Evolutionary conservation across 495 filamentous ascomycete species (phyloP).

Genomic region (Aspergillus sclerotioniger): DNA sequence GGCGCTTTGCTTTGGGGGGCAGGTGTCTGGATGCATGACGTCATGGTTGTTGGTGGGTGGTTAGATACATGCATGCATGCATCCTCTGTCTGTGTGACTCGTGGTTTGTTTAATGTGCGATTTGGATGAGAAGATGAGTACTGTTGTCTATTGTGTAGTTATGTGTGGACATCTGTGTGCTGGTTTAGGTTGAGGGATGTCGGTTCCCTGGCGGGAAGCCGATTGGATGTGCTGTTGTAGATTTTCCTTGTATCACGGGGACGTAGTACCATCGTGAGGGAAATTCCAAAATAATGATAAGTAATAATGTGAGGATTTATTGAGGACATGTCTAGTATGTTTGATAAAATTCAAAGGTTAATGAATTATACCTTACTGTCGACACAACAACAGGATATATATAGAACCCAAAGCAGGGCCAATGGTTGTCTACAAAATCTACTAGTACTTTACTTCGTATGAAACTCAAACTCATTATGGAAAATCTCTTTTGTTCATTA

Average conservation of each 20-base stretch:
- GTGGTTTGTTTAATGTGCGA: background rate
- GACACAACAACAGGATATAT: background rate
- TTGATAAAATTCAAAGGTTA: too few relatives aligned
- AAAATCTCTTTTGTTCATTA: conserved; percentile 2
- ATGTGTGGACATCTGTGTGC: background rate
- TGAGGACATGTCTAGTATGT: background rate
- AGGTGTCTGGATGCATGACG: background rate
- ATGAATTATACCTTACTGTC: too few relatives aligned
- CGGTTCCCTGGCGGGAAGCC: too few relatives aligned
- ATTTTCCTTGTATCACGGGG: too few relatives aligned
- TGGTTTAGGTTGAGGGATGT: background rate
- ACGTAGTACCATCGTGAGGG: too few relatives aligned
- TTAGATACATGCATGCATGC: background rate
- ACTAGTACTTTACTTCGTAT: too few relatives aligned
- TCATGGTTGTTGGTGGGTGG: background rate
- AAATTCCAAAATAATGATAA: too few relatives aligned
- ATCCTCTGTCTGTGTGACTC: background rate
- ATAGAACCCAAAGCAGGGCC: too few relatives aligned
- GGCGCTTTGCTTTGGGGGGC: background rate
- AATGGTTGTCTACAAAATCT: too few relatives aligned
- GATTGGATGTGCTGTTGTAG: too few relatives aligned
- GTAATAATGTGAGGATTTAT: background rate
- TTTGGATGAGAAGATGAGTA: too few relatives aligned
- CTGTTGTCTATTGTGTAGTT: background rate
- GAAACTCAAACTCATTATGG: too few relatives aligned